A percentile compares a stretch with the other conserved stretches of the same genome.
phyloP scores from a whole-genome alignment of 148 eudicot species.

The Vaccinium myrtillus region DNA sequence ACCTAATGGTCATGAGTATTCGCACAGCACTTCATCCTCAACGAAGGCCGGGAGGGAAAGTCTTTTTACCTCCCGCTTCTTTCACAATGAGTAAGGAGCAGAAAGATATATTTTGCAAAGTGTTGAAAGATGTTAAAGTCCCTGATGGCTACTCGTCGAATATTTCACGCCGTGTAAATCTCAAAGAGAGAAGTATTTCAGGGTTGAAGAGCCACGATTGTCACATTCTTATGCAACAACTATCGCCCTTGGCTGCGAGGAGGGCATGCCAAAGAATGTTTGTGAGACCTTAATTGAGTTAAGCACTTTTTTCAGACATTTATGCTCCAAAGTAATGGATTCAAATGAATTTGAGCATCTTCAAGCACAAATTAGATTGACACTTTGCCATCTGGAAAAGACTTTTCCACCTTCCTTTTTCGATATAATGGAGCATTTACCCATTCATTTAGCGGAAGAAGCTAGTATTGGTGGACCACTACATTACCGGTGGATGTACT shows the following conservation, averaged over 20 bases:
- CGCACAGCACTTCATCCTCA: neutral
- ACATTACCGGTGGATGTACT: too few relatives aligned
- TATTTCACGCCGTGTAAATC: neutral
- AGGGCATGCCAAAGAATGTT: neutral
- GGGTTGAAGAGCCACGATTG: neutral
- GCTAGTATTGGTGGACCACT: too few relatives aligned
- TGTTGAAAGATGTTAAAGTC: neutral
- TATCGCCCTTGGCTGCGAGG: neutral
- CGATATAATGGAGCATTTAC: too few relatives aligned
- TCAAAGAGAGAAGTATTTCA: neutral
- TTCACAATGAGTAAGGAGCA: neutral
- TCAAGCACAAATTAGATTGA: too few relatives aligned
- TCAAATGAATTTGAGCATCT: too few relatives aligned
- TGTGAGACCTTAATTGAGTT: too few relatives aligned
- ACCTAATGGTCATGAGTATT: neutral
- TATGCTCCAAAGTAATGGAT: too few relatives aligned
- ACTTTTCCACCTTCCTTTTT: too few relatives aligned
- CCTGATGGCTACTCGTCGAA: neutral
- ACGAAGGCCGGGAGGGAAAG: neutral
- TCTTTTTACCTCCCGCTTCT: neutral
- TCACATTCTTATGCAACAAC: conserved; percentile 1
- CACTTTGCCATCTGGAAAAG: too few relatives aligned
- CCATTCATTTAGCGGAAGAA: too few relatives aligned
- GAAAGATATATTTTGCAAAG: neutral
- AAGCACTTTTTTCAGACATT: too few relatives aligned